These are phyloP conservation scores for Ascochyta viciae-villosae DNA, from an alignment of 2,329 filamentous ascomycete genomes.

Conservation along the genomic window DNA sequence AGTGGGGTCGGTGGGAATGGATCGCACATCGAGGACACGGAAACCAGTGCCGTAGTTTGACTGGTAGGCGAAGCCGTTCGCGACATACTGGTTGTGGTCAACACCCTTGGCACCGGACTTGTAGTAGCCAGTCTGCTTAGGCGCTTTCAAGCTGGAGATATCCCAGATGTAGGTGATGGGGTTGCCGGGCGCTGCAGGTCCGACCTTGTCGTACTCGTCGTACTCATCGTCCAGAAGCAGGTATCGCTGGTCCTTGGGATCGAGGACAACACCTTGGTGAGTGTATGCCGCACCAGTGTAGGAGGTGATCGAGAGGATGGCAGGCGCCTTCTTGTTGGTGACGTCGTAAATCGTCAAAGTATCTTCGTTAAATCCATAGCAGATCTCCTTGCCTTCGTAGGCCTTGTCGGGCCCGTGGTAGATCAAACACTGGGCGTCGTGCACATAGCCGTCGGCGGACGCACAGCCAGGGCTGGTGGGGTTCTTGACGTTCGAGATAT, in stretches of 20 bases:
- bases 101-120: slow-evolving; percentile 49
- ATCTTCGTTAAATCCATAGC: slow-evolving; percentile 65
- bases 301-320: slow-evolving; percentile 60
- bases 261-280: slow-evolving; percentile 64
- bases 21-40: slow-evolving; percentile 52
- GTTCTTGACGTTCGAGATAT: slow-evolving; percentile 62
- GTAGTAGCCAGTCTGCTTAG: slow-evolving; percentile 54
- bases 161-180: slow-evolving; percentile 52
- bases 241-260: slow-evolving; percentile 44
- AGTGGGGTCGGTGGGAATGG: slow-evolving; percentile 51
- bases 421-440: slow-evolving; percentile 67
- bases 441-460: slow-evolving; percentile 64
- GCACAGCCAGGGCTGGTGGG: slow-evolving; percentile 63
- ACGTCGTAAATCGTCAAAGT: slow-evolving; percentile 62
- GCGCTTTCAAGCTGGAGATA: slow-evolving; percentile 41
- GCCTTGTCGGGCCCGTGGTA: slow-evolving; percentile 60
- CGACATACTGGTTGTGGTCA: slow-evolving; percentile 59
- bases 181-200: slow-evolving; percentile 42
- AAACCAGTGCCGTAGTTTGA: slow-evolving; percentile 54
- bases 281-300: slow-evolving; percentile 67
- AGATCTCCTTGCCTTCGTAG: slow-evolving; percentile 61
- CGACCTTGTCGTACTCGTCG: slow-evolving; percentile 48
- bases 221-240: slow-evolving; percentile 51
- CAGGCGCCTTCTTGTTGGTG: slow-evolving; percentile 56
- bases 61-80: slow-evolving; percentile 52